phyloP scores from a whole-genome alignment of 345 rosid species.

The Aegle marmelos region DNA sequence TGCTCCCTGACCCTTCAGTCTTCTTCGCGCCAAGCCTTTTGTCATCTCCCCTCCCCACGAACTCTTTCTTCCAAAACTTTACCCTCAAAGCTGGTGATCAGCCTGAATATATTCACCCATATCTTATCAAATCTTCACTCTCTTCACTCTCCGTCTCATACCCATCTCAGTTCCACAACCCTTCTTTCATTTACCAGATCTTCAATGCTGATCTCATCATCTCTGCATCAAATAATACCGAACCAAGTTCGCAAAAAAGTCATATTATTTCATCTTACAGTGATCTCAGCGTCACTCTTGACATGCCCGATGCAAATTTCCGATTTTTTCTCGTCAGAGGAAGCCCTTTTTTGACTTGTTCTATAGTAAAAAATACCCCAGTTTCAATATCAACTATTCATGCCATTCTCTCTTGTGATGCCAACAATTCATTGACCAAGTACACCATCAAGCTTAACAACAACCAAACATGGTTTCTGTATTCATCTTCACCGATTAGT shows the following conservation, averaged over 20 bases:
- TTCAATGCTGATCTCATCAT: slow-evolving; percentile 68
- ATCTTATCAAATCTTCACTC: slow-evolving; percentile 62
- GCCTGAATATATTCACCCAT: slow-evolving; percentile 90
- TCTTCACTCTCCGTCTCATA: slow-evolving; percentile 70
- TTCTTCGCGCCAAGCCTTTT: slow-evolving; percentile 71
- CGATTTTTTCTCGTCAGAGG: slow-evolving; percentile 85
- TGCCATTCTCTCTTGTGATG: slow-evolving; percentile 56
- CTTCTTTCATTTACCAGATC: slow-evolving; percentile 61
- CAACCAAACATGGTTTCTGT: slow-evolving; percentile 80
- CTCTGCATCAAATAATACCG: slow-evolving; percentile 38
- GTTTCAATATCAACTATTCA: slow-evolving; percentile 69
- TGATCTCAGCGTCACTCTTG: slow-evolving; percentile 81
- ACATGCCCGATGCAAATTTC: slow-evolving; percentile 63
- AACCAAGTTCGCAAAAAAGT: slow-evolving; percentile 27
- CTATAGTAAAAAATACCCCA: slow-evolving; percentile 39
- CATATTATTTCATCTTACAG: slow-evolving; percentile 65
- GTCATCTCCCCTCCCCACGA: slow-evolving; percentile 82
- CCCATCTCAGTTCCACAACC: slow-evolving; percentile 61
- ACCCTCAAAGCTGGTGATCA: slow-evolving; percentile 80
- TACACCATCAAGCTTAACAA: slow-evolving; percentile 67
- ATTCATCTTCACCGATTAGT: slow-evolving; percentile 64
- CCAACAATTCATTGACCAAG: slow-evolving; percentile 53
- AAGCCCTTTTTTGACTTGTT: slow-evolving; percentile 76
- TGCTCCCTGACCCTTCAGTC: slow-evolving; percentile 76
- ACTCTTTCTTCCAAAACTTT: slow-evolving; percentile 90